Base-by-base conservation (phyloP, 495 filamentous ascomycete species). In the Glutinoglossum americanum region DNA sequence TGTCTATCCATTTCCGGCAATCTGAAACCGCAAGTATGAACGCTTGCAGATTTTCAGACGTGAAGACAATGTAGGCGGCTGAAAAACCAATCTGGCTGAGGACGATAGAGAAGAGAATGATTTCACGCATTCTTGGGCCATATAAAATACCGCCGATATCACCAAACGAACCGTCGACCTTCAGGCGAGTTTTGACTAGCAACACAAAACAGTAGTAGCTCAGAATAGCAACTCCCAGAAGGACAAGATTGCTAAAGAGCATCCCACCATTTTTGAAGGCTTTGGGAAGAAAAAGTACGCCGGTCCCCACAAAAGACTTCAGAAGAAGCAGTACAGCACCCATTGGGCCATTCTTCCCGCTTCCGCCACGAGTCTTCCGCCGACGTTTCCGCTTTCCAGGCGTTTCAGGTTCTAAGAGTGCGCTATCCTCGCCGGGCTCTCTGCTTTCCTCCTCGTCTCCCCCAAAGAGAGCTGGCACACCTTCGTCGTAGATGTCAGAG, bases 31-130 rank as follows among this genome's bases (percentile, higher is more conserved):
- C 81, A 21, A 79, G 77, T 51, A 95, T 83, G 69, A 98, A 95
- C 10, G 92, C 92, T 65, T 94, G 90, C 55, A 98, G 69, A 60
- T 96, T 98, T 66, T 96, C 86, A 9, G 88, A 84, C 6, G 90
- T 94, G 66, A 98, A 98, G 57, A 98, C 92, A 60, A 94, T 96
- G 69, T 97, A 97, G n/a, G 92, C 92, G 7, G 87, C 82, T 4
- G 95, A 85, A 65, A 98, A 98, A 35, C 92, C 92, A 53, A 98
- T 75, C 67, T 98, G 92, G 65, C 85, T 93, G 62, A 96, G 73
- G 32, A 96, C 88, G 62, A 98, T 90, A 0, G 90, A 96, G 26
- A 73, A 72, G 35, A 96, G 80, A 64, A 98, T 97, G 55, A 94
- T 73, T 47, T 76, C 76, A 60, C 90, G 77, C 84, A 98, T 85